phyloP scores from a whole-genome alignment of 805 yeast genomes.

The Candida palmyrensis region DNA sequence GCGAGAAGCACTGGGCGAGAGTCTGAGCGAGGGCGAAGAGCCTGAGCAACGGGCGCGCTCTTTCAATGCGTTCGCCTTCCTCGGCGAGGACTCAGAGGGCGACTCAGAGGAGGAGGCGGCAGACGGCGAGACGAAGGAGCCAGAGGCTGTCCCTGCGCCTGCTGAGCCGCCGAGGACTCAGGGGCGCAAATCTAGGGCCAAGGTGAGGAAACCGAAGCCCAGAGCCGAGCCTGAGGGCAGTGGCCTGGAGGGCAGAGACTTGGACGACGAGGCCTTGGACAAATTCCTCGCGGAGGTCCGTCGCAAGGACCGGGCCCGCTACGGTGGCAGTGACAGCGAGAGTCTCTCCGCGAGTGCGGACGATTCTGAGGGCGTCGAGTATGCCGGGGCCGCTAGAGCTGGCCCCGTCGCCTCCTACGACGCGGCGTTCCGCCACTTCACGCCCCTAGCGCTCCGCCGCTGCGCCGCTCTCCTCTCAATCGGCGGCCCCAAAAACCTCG shows the following conservation, averaged over 20 bases:
- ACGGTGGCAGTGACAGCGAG: not conserved
- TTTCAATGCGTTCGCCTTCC: slow-evolving; percentile 43
- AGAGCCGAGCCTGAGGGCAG: slow-evolving; percentile 19
- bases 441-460: slow-evolving; percentile 38
- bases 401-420: slow-evolving; percentile 17
- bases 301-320: slow-evolving; percentile 12
- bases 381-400: slow-evolving; percentile 16
- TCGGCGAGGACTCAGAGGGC: slow-evolving; percentile 27
- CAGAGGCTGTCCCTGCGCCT: not conserved
- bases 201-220: slow-evolving; percentile 11
- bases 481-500: slow-evolving; percentile 47
- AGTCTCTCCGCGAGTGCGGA: slow-evolving; percentile 19
- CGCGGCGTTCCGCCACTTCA: slow-evolving; percentile 42
- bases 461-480: slow-evolving; percentile 40
- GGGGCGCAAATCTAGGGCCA: slow-evolving; percentile 12
- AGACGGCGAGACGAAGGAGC: slow-evolving; percentile 8
- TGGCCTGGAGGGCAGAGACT: slow-evolving; percentile 7
- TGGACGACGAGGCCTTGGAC: slow-evolving; percentile 57
- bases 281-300: slow-evolving; percentile 42
- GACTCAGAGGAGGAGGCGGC: slow-evolving; percentile 13
- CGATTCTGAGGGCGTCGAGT: slow-evolving; percentile 18
- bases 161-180: not conserved
- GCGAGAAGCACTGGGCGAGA: slow-evolving; percentile 10
- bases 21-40: slow-evolving; percentile 10
- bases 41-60: slow-evolving; percentile 12